These are phyloP conservation scores for Rhynchosporium agropyri DNA, from an alignment of 2,329 filamentous ascomycete genomes.

Conservation along the genomic window DNA sequence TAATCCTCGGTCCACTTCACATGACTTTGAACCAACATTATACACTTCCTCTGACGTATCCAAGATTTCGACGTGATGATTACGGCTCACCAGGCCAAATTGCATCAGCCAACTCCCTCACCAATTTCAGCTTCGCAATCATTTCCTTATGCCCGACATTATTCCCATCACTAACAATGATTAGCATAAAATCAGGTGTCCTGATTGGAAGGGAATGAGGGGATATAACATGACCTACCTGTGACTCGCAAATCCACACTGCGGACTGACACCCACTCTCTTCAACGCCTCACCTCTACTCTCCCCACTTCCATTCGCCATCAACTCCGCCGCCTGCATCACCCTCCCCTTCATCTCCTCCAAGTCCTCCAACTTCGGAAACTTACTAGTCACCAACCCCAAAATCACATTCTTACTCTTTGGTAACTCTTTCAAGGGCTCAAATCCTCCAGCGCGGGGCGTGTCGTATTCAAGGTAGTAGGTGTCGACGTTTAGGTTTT, in stretches of 20 bases:
- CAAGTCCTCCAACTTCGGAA: slow-evolving; percentile 63
- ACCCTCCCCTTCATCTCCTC: slow-evolving; percentile 63
- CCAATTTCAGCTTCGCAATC: slow-evolving; percentile 71
- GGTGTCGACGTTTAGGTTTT: slow-evolving; percentile 63
- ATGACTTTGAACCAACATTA: neutral
- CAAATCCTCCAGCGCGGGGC: slow-evolving; percentile 64
- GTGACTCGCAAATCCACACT: slow-evolving; percentile 62
- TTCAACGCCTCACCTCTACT: slow-evolving; percentile 68
- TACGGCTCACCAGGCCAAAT: slow-evolving; percentile 57
- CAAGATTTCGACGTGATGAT: neutral
- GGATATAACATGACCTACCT: too few species aligned
- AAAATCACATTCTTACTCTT: slow-evolving; percentile 65
- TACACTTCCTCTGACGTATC: too few species aligned
- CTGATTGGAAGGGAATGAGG: too few species aligned
- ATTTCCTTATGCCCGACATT: slow-evolving; percentile 69
- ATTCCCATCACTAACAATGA: slow-evolving; percentile 54
- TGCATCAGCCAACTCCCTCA: slow-evolving; percentile 71
- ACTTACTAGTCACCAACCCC: slow-evolving; percentile 65
- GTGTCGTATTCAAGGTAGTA: slow-evolving; percentile 72
- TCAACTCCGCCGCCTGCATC: slow-evolving; percentile 64
- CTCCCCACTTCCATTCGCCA: slow-evolving; percentile 68
- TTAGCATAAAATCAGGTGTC: too few species aligned
- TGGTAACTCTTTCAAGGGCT: slow-evolving; percentile 63
- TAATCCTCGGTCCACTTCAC: too few species aligned
- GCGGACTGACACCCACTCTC: slow-evolving; percentile 68